Percentiles rank a stretch among this genome's conserved stretches.
phyloP scores from a whole-genome alignment of 2,329 filamentous ascomycete genomes.

The Teratosphaeria viscida region DNA sequence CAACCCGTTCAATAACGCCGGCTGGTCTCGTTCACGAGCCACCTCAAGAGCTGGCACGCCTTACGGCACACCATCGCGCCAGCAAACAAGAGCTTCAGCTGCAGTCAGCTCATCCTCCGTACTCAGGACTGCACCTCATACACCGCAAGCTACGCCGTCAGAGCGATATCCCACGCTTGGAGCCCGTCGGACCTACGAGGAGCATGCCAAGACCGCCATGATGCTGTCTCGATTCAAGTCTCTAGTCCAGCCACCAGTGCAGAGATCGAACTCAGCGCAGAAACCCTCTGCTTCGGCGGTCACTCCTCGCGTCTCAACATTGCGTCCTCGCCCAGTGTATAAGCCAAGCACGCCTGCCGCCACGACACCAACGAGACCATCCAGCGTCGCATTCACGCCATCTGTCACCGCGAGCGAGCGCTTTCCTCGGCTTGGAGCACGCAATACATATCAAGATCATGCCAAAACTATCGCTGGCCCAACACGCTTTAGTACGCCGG shows the following conservation, averaged over 20 bases:
- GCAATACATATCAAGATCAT: constrained; percentile 3
- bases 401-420: not conserved
- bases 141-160: not conserved
- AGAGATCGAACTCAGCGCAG: constrained; percentile 3
- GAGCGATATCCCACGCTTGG: constrained; percentile 6
- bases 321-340: not conserved
- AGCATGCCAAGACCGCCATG: constrained; percentile 8
- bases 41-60: not conserved
- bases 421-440: constrained; percentile 2
- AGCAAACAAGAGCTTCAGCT: not conserved
- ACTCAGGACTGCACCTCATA: not conserved
- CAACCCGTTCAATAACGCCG: constrained; percentile 12
- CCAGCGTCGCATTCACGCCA: not conserved
- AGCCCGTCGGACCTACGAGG: constrained; percentile 1
- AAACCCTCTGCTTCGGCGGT: not conserved
- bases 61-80: not conserved
- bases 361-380: not conserved
- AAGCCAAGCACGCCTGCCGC: not conserved
- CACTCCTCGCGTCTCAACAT: constrained; percentile 4
- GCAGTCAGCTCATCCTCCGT: not conserved
- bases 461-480: constrained; percentile 18
- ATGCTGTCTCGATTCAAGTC: constrained; percentile 7
- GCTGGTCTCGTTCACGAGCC: constrained; percentile 8
- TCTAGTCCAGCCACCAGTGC: constrained; percentile 1
- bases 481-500: constrained; percentile 19